A percentile compares a stretch with the other conserved stretches of the same genome.
phyloP scores from a whole-genome alignment of 2,329 filamentous ascomycete genomes.

The Fusarium sp. region DNA sequence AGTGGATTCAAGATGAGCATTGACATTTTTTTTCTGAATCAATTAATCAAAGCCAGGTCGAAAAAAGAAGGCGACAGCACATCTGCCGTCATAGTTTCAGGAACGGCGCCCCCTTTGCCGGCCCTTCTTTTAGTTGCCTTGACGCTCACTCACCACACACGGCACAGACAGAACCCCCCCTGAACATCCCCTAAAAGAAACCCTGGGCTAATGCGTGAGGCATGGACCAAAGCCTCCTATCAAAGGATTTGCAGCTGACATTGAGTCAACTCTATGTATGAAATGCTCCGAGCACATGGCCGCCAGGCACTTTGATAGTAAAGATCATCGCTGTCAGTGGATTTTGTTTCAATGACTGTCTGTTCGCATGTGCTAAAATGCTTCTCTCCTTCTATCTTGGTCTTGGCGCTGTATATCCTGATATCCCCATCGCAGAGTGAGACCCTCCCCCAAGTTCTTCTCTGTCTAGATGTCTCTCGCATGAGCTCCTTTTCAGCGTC shows the following conservation, averaged over 20 bases:
- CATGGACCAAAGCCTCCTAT: neutral
- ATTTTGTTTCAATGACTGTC: conserved; percentile 6
- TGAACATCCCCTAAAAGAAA: neutral
- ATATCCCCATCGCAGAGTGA: conserved; percentile 2
- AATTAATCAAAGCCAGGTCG: conserved; percentile 1
- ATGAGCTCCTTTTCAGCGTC: neutral
- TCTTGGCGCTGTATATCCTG: conserved; percentile 14
- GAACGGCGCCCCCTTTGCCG: conserved; percentile 17
- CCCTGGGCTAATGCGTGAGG: neutral
- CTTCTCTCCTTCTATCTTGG: conserved; percentile 2
- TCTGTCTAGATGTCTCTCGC: neutral
- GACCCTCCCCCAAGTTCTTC: conserved; percentile 19
- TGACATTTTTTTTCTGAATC: neutral
- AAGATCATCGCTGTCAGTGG: conserved; percentile 15
- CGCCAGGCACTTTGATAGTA: neutral
- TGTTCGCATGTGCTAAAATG: neutral
- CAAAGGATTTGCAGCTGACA: neutral
- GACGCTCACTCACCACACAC: neutral
- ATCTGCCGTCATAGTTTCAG: conserved; percentile 12
- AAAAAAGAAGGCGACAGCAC: neutral
- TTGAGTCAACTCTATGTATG: neutral
- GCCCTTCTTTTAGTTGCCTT: neutral
- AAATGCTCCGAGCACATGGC: conserved; percentile 11
- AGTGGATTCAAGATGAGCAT: neutral
- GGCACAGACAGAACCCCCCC: neutral